Evolutionary conservation across 1,284 basidiomycete genomes (phyloP).

Genomic region (Hymenochaete sp.): DNA sequence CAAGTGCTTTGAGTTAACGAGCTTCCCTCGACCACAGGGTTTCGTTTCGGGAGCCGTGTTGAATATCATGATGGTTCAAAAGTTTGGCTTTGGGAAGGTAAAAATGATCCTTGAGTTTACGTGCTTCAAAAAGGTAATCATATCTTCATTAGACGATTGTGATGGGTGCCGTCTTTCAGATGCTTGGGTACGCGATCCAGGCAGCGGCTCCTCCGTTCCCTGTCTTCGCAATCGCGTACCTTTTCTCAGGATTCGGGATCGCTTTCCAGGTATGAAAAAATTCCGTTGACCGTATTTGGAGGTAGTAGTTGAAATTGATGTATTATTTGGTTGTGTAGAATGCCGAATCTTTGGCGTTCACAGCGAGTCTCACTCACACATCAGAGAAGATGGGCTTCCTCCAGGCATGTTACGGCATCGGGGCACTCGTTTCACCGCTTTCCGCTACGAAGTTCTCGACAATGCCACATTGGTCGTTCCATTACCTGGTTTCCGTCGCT

Average conservation of each 20-base stretch:
- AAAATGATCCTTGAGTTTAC: neutral
- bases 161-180: conserved; percentile 23
- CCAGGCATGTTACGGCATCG: conserved; percentile 46
- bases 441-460: conserved; percentile 55
- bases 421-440: conserved; percentile 52
- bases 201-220: conserved; percentile 34
- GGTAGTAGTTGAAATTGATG: neutral
- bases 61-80: conserved; percentile 44
- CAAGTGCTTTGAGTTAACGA: conserved; percentile 6
- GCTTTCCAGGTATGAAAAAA: conserved; percentile 21
- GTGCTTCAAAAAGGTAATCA: neutral
- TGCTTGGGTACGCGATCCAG: conserved; percentile 30
- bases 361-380: conserved; percentile 36
- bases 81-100: conserved; percentile 51
- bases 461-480: conserved; percentile 47
- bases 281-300: no score
- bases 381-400: conserved; percentile 45
- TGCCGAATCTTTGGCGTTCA: conserved; percentile 50
- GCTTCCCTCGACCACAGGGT: conserved; percentile 27
- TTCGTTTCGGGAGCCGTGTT: conserved; percentile 38
- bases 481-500: conserved; percentile 54
- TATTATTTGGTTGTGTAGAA: conserved; percentile 29
- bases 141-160: neutral
- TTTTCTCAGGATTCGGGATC: conserved; percentile 18
- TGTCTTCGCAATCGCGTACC: conserved; percentile 23